A percentile compares a stretch with the other conserved stretches of the same genome.
phyloP scores from a whole-genome alignment of 139 green algal species.

The Zygnema circumcarinatum region DNA sequence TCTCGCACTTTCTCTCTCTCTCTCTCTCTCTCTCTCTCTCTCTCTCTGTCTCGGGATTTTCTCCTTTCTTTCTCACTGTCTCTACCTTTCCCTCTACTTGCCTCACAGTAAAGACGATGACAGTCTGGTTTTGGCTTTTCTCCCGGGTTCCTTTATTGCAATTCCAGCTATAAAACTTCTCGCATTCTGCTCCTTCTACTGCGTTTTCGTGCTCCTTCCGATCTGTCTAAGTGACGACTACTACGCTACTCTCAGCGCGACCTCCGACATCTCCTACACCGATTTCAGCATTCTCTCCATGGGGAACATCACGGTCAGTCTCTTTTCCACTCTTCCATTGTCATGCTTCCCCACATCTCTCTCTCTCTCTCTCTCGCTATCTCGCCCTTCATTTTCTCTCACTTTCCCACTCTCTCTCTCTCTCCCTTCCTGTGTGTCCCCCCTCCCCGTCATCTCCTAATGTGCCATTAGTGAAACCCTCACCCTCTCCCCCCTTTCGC shows the following conservation, averaged over 20 bases:
- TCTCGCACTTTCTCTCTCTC: too few species aligned
- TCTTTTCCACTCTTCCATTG: not conserved
- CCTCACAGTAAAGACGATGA: too few species aligned
- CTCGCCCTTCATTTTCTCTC: not conserved
- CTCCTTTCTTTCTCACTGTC: too few species aligned
- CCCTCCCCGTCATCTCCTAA: not conserved
- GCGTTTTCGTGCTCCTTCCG: not conserved
- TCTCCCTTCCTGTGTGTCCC: not conserved
- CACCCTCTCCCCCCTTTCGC: not conserved
- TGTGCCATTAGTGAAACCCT: not conserved
- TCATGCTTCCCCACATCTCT: not conserved
- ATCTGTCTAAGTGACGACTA: not conserved
- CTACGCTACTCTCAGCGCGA: not conserved
- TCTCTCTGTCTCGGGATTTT: too few species aligned
- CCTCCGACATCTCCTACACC: not conserved
- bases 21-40: too few species aligned
- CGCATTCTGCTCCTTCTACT: not conserved
- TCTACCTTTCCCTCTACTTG: too few species aligned
- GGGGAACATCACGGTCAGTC: not conserved
- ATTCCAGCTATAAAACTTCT: not conserved
- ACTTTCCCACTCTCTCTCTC: not conserved
- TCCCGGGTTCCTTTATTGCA: slow-evolving; percentile 5
- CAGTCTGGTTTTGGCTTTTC: too few species aligned
- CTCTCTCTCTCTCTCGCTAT: not conserved
- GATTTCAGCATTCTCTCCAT: not conserved